Conservation (phyloP, 768 basidiomycete species). For the Tylopilus subfusipes region DNA sequence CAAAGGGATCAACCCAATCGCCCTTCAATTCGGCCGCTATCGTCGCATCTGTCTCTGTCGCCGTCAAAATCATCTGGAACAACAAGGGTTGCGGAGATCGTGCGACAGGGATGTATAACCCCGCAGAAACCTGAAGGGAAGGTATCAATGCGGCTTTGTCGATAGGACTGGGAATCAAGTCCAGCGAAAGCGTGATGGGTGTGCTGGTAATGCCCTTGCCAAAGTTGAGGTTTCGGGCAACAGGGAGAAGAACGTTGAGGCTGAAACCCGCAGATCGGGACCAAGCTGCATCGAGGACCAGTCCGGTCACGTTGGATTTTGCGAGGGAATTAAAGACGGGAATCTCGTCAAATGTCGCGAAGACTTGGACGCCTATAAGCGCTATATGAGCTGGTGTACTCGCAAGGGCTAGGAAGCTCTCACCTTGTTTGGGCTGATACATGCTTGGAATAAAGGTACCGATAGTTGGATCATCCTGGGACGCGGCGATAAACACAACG, state of each 20-base stretch:
- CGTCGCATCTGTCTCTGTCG: neutral
- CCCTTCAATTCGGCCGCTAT: slow-evolving; percentile 1
- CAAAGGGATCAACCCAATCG: slow-evolving; percentile 3
- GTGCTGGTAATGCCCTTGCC: slow-evolving; percentile 4
- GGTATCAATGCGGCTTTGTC: neutral
- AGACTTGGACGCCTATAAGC: neutral
- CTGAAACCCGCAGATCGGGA: neutral
- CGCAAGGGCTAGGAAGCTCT: neutral
- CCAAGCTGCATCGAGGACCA: slow-evolving; percentile 4
- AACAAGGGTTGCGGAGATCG: neutral
- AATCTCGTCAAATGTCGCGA: slow-evolving; percentile 2
- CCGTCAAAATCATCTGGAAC: slow-evolving; percentile 4
- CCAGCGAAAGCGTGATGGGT: neutral
- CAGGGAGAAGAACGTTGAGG: slow-evolving; percentile 1
- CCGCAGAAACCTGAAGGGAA: neutral
- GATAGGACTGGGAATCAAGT: neutral
- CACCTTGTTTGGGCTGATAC: too few relatives aligned
- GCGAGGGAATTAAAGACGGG: neutral
- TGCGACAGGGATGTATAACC: slow-evolving; percentile 1
- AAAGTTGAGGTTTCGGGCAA: slow-evolving; percentile 1
- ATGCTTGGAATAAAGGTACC: neutral
- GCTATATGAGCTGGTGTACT: neutral
- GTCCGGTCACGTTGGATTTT: neutral
- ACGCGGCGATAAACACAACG: slow-evolving; percentile 1
- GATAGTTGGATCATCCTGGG: neutral